Evolutionary conservation across 1,284 basidiomycete species (phyloP).

Genomic region (Ganoderma lucidum): DNA sequence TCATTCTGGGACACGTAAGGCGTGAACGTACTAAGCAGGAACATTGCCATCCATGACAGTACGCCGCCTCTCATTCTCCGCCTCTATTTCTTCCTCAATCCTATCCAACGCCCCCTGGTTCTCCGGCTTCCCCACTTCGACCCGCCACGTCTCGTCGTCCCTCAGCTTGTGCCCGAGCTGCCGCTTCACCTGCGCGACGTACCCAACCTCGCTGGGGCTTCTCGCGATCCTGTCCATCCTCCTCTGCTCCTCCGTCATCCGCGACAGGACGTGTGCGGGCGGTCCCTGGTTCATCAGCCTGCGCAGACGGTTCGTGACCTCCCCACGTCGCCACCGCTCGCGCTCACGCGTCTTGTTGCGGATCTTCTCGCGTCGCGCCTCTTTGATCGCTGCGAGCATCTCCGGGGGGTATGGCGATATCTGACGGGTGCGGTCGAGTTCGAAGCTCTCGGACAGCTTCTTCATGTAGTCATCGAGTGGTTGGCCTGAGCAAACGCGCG

Average conservation of each 20-base stretch:
- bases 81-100: constrained; percentile 46
- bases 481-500: neutral
- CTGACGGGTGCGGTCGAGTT: constrained; percentile 50
- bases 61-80: constrained; percentile 36
- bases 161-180: constrained; percentile 58
- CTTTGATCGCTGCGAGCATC: constrained; percentile 56
- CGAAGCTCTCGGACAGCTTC: constrained; percentile 44
- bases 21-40: constrained; percentile 3
- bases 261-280: constrained; percentile 64
- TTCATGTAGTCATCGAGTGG: constrained; percentile 33
- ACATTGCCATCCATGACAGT: neutral
- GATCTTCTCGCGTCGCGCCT: constrained; percentile 64
- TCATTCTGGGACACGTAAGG: neutral
- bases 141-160: constrained; percentile 52
- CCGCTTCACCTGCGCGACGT: constrained; percentile 61
- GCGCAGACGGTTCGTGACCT: constrained; percentile 57
- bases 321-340: constrained; percentile 66
- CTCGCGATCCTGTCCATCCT: constrained; percentile 57
- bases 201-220: constrained; percentile 66
- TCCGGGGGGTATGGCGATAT: constrained; percentile 53
- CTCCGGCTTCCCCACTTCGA: constrained; percentile 51
- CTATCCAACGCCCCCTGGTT: constrained; percentile 46
- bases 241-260: constrained; percentile 57
- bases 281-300: constrained; percentile 58
- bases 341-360: constrained; percentile 68